Evolutionary conservation across 495 filamentous ascomycete genomes (phyloP).

Genomic region (Trichodelitschia bisporula): DNA sequence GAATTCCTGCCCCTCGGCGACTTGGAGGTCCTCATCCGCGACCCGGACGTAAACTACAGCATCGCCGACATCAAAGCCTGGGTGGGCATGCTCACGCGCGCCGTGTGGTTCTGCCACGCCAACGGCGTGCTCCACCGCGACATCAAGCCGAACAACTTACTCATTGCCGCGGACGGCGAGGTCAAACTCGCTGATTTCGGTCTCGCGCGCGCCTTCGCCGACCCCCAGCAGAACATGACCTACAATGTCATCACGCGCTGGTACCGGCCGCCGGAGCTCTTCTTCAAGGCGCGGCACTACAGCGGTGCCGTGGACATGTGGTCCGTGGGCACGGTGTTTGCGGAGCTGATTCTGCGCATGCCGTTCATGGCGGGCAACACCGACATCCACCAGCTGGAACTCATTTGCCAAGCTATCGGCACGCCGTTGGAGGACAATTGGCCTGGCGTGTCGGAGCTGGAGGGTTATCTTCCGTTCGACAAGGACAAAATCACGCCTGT

Average conservation of each 20-base stretch:
- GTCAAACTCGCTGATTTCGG: constrained; percentile 97
- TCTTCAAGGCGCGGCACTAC: constrained; percentile 77
- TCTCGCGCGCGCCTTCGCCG: constrained; percentile 66
- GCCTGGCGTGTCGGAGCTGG: constrained; percentile 68
- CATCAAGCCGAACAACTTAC: constrained; percentile 96
- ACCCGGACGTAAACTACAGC: constrained; percentile 50
- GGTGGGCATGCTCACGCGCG: constrained; percentile 91
- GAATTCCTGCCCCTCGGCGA: constrained; percentile 82
- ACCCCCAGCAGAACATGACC: constrained; percentile 77
- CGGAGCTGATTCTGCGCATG: constrained; percentile 61
- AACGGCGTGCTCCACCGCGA: constrained; percentile 88
- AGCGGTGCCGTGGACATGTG: constrained; percentile 80
- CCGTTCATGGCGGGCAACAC: constrained; percentile 61
- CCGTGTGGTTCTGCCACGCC: constrained; percentile 91
- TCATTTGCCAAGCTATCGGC: constrained; percentile 67
- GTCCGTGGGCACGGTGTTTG: constrained; percentile 84
- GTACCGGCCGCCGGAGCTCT: constrained; percentile 67
- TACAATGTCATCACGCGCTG: constrained; percentile 87
- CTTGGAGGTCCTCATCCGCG: constrained; percentile 78
- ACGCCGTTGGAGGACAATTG: constrained; percentile 87
- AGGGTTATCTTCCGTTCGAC: constrained; percentile 38
- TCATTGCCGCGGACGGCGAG: constrained; percentile 78
- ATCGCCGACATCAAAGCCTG: constrained; percentile 86
- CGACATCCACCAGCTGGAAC: constrained; percentile 52
- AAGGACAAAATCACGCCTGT: constrained; percentile 28